phyloP scores from a whole-genome alignment of 768 basidiomycete genomes.

The Boletus subcaerulescens region DNA sequence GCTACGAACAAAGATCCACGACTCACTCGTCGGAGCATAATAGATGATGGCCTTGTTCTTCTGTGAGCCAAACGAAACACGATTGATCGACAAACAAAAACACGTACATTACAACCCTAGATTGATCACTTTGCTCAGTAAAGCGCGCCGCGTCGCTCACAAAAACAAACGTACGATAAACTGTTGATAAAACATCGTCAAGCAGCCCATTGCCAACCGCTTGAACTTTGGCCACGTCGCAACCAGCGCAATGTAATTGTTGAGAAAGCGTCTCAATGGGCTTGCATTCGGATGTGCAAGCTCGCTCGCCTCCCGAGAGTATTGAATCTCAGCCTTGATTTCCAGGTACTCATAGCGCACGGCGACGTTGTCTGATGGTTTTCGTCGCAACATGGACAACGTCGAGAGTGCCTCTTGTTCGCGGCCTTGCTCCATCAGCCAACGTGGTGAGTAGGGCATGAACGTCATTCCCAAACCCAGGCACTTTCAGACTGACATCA shows the following conservation, averaged over 20 bases:
- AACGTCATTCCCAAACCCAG: constrained; percentile 32
- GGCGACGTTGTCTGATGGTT: constrained; percentile 27
- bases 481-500: constrained; percentile 16
- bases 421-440: constrained; percentile 39
- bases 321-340: constrained; percentile 37
- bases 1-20: background rate
- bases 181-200: constrained; percentile 34
- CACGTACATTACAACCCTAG: constrained; percentile 28
- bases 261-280: constrained; percentile 11
- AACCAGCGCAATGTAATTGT: constrained; percentile 26
- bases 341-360: constrained; percentile 40
- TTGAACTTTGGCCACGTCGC: constrained; percentile 33
- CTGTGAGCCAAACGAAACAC: constrained; percentile 4
- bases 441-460: constrained; percentile 44
- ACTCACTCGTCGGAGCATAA: constrained; percentile 23
- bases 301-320: constrained; percentile 21
- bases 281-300: constrained; percentile 23
- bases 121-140: background rate
- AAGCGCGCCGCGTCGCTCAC: background rate
- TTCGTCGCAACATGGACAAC: constrained; percentile 35
- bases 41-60: constrained; percentile 28
- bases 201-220: constrained; percentile 27
- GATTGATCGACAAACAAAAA: background rate
- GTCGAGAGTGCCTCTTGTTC: constrained; percentile 35
- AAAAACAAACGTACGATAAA: constrained; percentile 25